phyloP scores from a whole-genome alignment of 306 rosid species.

The Hippophae rhamnoides region DNA sequence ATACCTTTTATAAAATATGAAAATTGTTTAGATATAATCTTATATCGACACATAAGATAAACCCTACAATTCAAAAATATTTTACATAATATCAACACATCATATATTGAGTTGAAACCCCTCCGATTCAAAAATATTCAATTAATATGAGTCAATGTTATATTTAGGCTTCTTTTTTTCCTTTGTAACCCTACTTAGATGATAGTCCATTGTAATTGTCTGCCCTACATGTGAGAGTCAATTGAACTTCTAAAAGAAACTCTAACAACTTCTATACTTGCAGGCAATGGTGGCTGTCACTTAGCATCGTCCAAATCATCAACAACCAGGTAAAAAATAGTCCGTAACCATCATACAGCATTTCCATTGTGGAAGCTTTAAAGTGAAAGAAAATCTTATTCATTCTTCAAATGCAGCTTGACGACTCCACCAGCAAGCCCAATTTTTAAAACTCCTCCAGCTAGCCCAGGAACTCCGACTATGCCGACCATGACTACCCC shows the following conservation, averaged over 20 bases:
- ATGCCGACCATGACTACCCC: slow-evolving; percentile 29
- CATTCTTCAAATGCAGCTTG: slow-evolving; percentile 39
- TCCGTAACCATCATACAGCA: slow-evolving; percentile 11
- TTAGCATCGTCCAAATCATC: slow-evolving; percentile 31
- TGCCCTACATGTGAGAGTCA: no score
- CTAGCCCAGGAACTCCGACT: slow-evolving; percentile 25
- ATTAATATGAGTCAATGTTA: no score
- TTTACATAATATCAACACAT: no score
- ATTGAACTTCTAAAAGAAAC: neutral
- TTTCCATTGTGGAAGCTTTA: slow-evolving; percentile 4
- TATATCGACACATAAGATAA: no score
- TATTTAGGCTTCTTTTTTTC: no score
- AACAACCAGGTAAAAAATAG: slow-evolving; percentile 42
- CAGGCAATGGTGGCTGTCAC: slow-evolving; percentile 66
- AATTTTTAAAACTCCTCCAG: slow-evolving; percentile 5
- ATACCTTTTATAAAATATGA: no score
- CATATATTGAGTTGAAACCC: no score
- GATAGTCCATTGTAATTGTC: no score
- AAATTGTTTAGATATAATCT: no score
- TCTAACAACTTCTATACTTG: slow-evolving; percentile 13
- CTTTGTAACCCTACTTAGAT: no score
- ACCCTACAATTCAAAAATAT: no score
- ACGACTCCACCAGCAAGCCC: slow-evolving; percentile 17
- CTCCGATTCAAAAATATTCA: no score
- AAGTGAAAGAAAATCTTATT: slow-evolving; percentile 13